Evolutionary conservation across 2,329 filamentous ascomycete species (phyloP).

Genomic region (Coniochaeta pulveracea): DNA sequence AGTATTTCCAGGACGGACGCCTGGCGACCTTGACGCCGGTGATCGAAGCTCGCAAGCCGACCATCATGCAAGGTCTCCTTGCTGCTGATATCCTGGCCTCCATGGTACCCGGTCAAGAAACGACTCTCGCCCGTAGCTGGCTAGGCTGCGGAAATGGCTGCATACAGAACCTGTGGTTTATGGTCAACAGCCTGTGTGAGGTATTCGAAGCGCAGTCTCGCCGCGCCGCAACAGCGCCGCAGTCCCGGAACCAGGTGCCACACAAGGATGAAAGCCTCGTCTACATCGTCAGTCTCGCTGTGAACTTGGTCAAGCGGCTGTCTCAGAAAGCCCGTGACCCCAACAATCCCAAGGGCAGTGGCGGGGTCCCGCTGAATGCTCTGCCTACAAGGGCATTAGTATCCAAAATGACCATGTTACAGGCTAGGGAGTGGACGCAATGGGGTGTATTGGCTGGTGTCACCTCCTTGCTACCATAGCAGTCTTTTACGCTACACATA

Average conservation of each 20-base stretch:
- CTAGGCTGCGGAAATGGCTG: conserved; percentile 76
- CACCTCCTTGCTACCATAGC: no score
- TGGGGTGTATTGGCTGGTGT: conserved; percentile 59
- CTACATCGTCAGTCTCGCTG: conserved; percentile 56
- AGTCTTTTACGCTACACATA: no score
- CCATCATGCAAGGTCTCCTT: conserved; percentile 83
- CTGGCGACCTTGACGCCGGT: conserved; percentile 51
- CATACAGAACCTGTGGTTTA: conserved; percentile 63
- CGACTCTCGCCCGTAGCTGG: conserved; percentile 65
- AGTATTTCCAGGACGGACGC: conserved; percentile 43
- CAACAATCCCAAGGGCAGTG: conserved; percentile 27
- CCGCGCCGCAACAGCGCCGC: conserved; percentile 18
- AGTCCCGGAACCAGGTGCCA: conserved; percentile 12
- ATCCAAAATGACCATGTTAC: conserved; percentile 55
- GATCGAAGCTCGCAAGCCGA: conserved; percentile 75
- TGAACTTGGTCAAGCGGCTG: conserved; percentile 56
- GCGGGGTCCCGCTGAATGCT: conserved; percentile 45
- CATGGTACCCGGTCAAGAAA: conserved; percentile 52
- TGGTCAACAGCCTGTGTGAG: conserved; percentile 61
- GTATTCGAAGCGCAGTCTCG: conserved; percentile 41
- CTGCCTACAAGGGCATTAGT: conserved; percentile 58
- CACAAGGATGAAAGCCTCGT: conserved; percentile 39
- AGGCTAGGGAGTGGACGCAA: conserved; percentile 48
- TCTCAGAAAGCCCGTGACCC: conserved; percentile 55
- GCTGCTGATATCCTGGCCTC: conserved; percentile 80